These are phyloP conservation scores for Claviceps fusiformis DNA, from an alignment of 2,329 filamentous ascomycete genomes.

Conservation along the genomic window DNA sequence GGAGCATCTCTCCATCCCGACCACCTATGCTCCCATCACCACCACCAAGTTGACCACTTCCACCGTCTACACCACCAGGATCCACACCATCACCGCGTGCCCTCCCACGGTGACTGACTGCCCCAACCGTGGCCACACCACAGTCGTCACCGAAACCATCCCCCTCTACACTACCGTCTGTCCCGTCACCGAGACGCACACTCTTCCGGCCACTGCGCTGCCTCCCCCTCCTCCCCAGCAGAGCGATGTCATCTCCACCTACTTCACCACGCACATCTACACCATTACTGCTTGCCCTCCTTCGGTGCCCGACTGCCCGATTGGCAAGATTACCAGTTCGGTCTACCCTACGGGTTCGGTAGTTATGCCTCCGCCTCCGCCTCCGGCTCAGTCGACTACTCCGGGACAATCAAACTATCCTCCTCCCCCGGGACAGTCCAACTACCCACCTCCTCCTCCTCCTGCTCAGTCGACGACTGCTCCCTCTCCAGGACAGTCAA, in stretches of 20 bases:
- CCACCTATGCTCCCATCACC: conserved; percentile 5
- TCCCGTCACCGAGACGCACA: conserved; percentile 19
- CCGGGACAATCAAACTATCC: background rate
- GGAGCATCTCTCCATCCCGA: conserved; percentile 2
- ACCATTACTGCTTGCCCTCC: conserved; percentile 20
- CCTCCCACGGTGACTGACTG: conserved; percentile 18
- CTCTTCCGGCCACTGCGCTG: background rate
- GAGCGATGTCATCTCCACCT: conserved; percentile 8
- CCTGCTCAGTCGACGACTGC: no score
- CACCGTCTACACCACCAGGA: conserved; percentile 17
- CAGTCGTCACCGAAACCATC: conserved; percentile 16
- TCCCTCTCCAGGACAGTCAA: background rate
- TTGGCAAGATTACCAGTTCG: conserved; percentile 17
- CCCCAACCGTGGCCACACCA: conserved; percentile 14
- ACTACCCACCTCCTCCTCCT: conserved; percentile 1
- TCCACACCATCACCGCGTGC: conserved; percentile 17
- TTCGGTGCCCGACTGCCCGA: conserved; percentile 17
- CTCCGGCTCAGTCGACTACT: background rate
- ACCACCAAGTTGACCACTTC: conserved; percentile 16
- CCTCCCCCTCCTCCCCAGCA: background rate
- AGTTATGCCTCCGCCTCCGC: conserved; percentile 8
- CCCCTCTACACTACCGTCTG: conserved; percentile 27
- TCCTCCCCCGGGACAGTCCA: conserved; percentile 1
- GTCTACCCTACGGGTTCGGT: conserved; percentile 18
- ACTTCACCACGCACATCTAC: conserved; percentile 20